Conservation (phyloP, 176 grass and related monocot genomes). For the Carex myosuroides region DNA sequence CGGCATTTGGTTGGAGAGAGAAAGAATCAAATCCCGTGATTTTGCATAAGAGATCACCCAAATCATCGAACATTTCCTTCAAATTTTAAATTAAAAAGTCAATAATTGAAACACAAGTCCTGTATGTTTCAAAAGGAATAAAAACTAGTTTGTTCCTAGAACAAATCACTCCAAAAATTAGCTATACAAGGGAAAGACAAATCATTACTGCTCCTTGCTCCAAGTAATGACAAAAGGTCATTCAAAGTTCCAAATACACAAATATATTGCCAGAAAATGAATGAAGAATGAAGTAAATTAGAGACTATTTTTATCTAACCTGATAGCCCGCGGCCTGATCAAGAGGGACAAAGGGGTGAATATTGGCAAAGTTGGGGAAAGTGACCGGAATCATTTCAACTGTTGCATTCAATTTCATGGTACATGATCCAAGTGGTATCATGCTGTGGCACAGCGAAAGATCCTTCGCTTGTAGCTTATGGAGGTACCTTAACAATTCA, state of each 20-base stretch:
- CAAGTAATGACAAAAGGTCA: not conserved
- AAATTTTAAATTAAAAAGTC: slow-evolving; percentile 10
- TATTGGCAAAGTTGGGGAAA: slow-evolving; percentile 72
- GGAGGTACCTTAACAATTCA: slow-evolving; percentile 87
- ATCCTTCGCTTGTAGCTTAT: slow-evolving; percentile 89
- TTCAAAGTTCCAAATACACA: not conserved
- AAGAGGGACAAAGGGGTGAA: slow-evolving; percentile 86
- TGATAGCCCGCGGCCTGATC: slow-evolving; percentile 86
- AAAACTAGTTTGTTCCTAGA: not conserved
- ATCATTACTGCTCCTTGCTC: not conserved
- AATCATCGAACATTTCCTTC: slow-evolving; percentile 98
- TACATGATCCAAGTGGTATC: slow-evolving; percentile 98
- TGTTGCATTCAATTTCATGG: slow-evolving; percentile 98
- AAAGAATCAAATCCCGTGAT: slow-evolving; percentile 98
- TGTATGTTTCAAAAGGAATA: slow-evolving; percentile 1
- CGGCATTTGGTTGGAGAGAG: slow-evolving; percentile 99
- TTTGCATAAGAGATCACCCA: slow-evolving; percentile 71
- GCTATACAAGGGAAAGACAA: not conserved
- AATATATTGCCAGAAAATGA: not conserved
- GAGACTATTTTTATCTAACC: slow-evolving; percentile 22
- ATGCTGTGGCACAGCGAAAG: slow-evolving; percentile 97
- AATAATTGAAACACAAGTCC: not conserved
- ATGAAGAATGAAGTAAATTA: not conserved
- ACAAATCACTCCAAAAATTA: slow-evolving; percentile 15
- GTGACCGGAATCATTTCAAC: slow-evolving; percentile 99